A percentile compares a stretch with the other conserved stretches of the same genome.
These are phyloP conservation scores for Davidsoniella neocaledoniae DNA, from an alignment of 2,329 filamentous ascomycete genomes.

Conservation along the genomic window DNA sequence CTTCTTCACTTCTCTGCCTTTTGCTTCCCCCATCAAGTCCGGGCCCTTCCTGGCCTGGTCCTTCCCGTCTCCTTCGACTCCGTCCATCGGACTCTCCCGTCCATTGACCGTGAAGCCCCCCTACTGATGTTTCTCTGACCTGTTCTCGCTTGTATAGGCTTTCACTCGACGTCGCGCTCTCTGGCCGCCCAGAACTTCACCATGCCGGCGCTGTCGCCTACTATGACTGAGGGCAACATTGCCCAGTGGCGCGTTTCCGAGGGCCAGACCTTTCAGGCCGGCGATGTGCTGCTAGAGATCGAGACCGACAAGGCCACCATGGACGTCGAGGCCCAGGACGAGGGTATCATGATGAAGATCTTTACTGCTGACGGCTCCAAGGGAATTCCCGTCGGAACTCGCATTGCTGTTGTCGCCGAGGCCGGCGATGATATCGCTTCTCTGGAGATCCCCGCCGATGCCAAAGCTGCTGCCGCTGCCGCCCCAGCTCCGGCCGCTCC, in stretches of 20 bases:
- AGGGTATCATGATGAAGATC: slow-evolving; percentile 75
- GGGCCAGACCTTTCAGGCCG: slow-evolving; percentile 64
- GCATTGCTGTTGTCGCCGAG: slow-evolving; percentile 74
- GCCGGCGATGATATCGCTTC: slow-evolving; percentile 59
- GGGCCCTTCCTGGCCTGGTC: neutral
- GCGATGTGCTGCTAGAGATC: slow-evolving; percentile 79
- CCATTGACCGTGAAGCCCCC: neutral
- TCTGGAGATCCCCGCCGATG: slow-evolving; percentile 60
- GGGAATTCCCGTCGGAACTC: slow-evolving; percentile 56
- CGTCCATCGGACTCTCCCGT: neutral
- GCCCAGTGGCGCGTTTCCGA: slow-evolving; percentile 74
- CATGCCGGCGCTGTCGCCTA: slow-evolving; percentile 82
- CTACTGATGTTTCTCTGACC: slow-evolving; percentile 1
- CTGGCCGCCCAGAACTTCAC: slow-evolving; percentile 72
- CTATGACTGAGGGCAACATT: slow-evolving; percentile 89
- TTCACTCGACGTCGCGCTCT: slow-evolving; percentile 40
- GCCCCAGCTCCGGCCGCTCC: slow-evolving; percentile 12
- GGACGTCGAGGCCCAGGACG: slow-evolving; percentile 87
- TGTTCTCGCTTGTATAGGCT: slow-evolving; percentile 29
- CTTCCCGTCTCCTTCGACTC: neutral
- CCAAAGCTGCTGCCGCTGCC: slow-evolving; percentile 22
- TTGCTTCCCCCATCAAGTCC: neutral
- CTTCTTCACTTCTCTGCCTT: neutral
- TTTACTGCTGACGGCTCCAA: slow-evolving; percentile 57
- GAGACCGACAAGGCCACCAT: slow-evolving; percentile 91